Percentiles rank a stretch among this genome's conserved stretches.
These are phyloP conservation scores for Orbilia quercus DNA, from an alignment of 2,329 filamentous ascomycete genomes.

Conservation along the genomic window DNA sequence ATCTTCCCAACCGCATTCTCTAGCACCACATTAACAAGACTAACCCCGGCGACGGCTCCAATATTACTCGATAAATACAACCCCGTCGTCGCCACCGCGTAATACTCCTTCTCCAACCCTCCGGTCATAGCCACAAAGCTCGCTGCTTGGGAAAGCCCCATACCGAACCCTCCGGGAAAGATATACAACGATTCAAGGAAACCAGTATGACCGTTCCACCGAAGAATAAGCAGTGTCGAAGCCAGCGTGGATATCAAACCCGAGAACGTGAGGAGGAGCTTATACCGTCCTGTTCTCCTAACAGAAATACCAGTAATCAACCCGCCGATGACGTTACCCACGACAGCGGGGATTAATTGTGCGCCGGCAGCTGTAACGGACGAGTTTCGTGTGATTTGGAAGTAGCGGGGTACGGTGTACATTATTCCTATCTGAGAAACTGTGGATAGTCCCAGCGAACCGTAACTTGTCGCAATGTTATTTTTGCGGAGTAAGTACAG, in stretches of 20 bases:
- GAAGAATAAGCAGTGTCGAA: constrained; percentile 61
- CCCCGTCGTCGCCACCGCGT: constrained; percentile 40
- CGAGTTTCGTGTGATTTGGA: constrained; percentile 71
- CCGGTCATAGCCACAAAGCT: constrained; percentile 53
- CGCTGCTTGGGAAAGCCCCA: constrained; percentile 56
- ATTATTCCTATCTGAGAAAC: constrained; percentile 66
- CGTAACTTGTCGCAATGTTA: constrained; percentile 69
- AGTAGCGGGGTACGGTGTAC: constrained; percentile 76
- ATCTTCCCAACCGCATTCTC: constrained; percentile 39
- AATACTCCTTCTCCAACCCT: constrained; percentile 46
- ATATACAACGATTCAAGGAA: constrained; percentile 71
- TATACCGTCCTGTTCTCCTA: constrained; percentile 71
- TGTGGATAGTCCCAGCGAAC: constrained; percentile 64
- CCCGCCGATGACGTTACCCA: constrained; percentile 74
- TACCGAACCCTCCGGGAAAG: constrained; percentile 69
- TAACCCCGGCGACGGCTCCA: constrained; percentile 43
- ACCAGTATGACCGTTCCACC: constrained; percentile 72
- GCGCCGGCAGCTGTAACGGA: constrained; percentile 71
- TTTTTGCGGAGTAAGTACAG: constrained; percentile 68
- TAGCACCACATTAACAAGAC: constrained; percentile 42
- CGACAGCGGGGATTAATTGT: constrained; percentile 75
- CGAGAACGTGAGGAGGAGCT: constrained; percentile 67
- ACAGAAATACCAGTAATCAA: constrained; percentile 71
- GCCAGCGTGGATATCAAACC: constrained; percentile 34
- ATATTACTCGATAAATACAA: constrained; percentile 43